Evolutionary conservation across 1,284 basidiomycete genomes (phyloP), one percentile per base, ranked within the genome.

Genomic region (Fomitopsis betulina): DNA sequence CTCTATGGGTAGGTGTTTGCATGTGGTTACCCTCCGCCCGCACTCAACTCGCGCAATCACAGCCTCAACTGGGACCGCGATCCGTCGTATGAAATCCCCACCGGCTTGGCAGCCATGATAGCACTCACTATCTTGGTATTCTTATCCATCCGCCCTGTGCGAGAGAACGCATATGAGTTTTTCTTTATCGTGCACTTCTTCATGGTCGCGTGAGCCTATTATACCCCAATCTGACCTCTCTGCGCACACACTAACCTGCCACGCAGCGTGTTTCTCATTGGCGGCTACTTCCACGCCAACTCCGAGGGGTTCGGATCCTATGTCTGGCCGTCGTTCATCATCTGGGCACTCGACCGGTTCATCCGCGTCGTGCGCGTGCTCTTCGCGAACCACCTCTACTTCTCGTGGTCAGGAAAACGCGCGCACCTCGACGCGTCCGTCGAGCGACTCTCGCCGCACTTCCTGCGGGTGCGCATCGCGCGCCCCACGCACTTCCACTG

Each of bases 291-390:
- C 62, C 83, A 85, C 61, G 68, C 73, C 12, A 60, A 63, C 10
- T 62, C 66, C 3, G 64, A 68, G 60, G 56, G 50, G 21, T 43
- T 56, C 35, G 62, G 58, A 3, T 21, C 17, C 1, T 80, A 79
- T 61, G 65, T 82, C 30, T 83, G 82, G 81, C 84, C 85, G 4
- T 75, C 78, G 1, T 77, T 87, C 70, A 71, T 86, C 62, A 68
- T 89, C 35, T 91, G 87, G 87, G 85, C 74, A 0, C 67, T 87
- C 50, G 88, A 90, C 67, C 80, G 87, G 27, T 57, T 80, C 39
- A 63, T 86, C 56, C 81, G 86, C 13, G 23, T 78, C 17, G 58
- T 76, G 10, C 81, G 85, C 17, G 68, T 87, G 6, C 61, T 83
- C 50, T 60, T 78, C 37, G 76, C 78, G 72, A 89, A 88, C 71